Conservation (phyloP, 345 rosid species). For the Gossypium herbaceum region DNA sequence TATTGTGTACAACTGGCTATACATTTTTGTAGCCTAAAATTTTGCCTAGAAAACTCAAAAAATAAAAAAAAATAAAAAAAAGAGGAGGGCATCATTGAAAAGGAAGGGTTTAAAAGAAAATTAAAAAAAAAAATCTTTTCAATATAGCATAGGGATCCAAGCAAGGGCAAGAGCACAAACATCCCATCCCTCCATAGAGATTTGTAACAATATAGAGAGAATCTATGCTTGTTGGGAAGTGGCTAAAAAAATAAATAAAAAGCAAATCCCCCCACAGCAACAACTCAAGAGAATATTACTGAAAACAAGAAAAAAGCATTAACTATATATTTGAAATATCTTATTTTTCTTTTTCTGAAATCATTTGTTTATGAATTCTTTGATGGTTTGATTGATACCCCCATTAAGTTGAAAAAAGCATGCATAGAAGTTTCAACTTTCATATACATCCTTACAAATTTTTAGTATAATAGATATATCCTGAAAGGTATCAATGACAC, state of each 20-base stretch:
- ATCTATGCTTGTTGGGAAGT: slow-evolving; percentile 59
- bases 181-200: slow-evolving; percentile 27
- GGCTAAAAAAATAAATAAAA: slow-evolving; percentile 32
- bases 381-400: slow-evolving; percentile 58
- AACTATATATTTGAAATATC: slow-evolving; percentile 37
- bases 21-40: slow-evolving; percentile 24
- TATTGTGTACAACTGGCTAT: slow-evolving; percentile 50
- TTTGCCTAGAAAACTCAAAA: slow-evolving; percentile 35
- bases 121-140: slow-evolving; percentile 41
- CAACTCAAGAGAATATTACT: slow-evolving; percentile 46
- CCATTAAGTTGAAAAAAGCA: slow-evolving; percentile 44
- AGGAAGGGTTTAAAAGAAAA: slow-evolving; percentile 37
- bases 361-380: slow-evolving; percentile 57
- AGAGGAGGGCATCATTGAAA: slow-evolving; percentile 42
- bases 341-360: slow-evolving; percentile 22
- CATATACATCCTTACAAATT: slow-evolving; percentile 15
- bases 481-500: slow-evolving; percentile 5
- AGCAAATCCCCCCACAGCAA: slow-evolving; percentile 24
- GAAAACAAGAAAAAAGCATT: slow-evolving; percentile 50
- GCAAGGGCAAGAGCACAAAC: slow-evolving; percentile 28
- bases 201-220: slow-evolving; percentile 44
- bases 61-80: not conserved
- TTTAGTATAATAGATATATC: slow-evolving; percentile 11
- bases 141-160: slow-evolving; percentile 34
- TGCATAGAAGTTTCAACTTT: slow-evolving; percentile 26